Evolutionary conservation across 164 flowering plant species (phyloP).

Genomic region (Magnolia sinica): DNA sequence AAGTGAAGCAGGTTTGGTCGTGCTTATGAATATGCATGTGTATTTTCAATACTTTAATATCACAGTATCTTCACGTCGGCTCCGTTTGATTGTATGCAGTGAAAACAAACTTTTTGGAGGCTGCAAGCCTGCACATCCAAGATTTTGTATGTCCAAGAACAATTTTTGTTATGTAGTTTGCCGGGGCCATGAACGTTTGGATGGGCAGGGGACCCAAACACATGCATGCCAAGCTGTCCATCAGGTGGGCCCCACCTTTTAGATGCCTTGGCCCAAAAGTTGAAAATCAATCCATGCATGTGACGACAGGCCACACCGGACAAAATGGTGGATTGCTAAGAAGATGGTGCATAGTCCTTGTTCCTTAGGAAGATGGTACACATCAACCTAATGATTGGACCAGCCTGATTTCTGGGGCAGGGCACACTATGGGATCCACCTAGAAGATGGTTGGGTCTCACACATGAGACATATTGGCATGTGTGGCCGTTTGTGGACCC

Average conservation of each 20-base stretch:
- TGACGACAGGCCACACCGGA: too few species aligned
- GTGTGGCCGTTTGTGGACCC: neutral
- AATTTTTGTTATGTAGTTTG: neutral
- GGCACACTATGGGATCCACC: neutral
- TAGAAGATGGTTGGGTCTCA: neutral
- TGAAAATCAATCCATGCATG: too few species aligned
- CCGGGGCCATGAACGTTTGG: neutral
- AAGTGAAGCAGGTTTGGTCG: slow-evolving; percentile 43
- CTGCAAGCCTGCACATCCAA: slow-evolving; percentile 44
- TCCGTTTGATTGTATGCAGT: slow-evolving; percentile 29
- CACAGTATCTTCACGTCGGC: neutral
- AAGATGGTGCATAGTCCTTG: too few species aligned
- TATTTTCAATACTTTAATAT: neutral
- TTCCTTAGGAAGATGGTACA: too few species aligned
- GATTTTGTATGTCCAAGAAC: slow-evolving; percentile 50
- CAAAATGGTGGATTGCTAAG: too few species aligned
- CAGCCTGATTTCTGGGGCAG: too few species aligned
- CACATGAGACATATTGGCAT: neutral
- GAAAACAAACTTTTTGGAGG: slow-evolving; percentile 33
- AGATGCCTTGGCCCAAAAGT: neutral
- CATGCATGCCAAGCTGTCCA: neutral
- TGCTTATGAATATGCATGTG: neutral
- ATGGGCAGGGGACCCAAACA: neutral
- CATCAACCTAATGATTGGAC: too few species aligned
- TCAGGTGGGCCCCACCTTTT: neutral